Percentiles rank a stretch among this genome's conserved stretches.
These are phyloP conservation scores for Penicillium pancosmium DNA, from an alignment of 495 filamentous ascomycete species.

Conservation along the genomic window DNA sequence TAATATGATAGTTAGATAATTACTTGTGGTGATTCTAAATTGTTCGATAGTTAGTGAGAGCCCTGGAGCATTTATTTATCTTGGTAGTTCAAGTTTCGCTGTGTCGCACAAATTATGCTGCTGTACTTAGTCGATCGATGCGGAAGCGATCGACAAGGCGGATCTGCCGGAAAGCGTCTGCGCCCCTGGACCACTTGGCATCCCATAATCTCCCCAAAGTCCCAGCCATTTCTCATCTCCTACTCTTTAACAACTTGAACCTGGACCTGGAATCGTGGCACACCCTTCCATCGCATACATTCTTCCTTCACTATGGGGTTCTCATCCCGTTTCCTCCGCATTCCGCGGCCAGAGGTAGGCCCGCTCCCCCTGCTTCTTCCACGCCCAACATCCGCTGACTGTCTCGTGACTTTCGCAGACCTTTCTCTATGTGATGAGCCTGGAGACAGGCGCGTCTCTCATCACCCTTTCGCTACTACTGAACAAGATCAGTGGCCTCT, in stretches of 20 bases:
- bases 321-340: conserved; percentile 52
- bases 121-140: conserved; percentile 1
- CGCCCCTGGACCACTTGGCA: conserved; percentile 27
- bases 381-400: conserved; percentile 20
- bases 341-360: conserved; percentile 62
- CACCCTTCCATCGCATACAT: conserved; percentile 19
- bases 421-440: conserved; percentile 82
- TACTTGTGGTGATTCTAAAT: too few species aligned
- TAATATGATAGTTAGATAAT: too few species aligned
- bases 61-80: too few species aligned
- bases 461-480: conserved; percentile 77
- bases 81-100: background rate
- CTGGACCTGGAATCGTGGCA: conserved; percentile 1
- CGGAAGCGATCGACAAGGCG: conserved; percentile 26
- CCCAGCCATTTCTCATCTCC: background rate
- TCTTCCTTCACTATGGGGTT: conserved; percentile 45
- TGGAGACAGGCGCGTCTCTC: conserved; percentile 81
- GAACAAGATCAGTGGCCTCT: conserved; percentile 87
- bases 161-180: conserved; percentile 31
- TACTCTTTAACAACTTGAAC: background rate
- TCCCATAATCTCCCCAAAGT: conserved; percentile 21
- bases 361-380: conserved; percentile 6
- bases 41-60: too few species aligned
- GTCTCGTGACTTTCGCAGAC: conserved; percentile 50
- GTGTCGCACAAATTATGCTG: background rate